A percentile compares a stretch with the other conserved stretches of the same genome.
Conservation (phyloP, 2,329 filamentous ascomycete species). For the Fusarium nisikadoi region DNA sequence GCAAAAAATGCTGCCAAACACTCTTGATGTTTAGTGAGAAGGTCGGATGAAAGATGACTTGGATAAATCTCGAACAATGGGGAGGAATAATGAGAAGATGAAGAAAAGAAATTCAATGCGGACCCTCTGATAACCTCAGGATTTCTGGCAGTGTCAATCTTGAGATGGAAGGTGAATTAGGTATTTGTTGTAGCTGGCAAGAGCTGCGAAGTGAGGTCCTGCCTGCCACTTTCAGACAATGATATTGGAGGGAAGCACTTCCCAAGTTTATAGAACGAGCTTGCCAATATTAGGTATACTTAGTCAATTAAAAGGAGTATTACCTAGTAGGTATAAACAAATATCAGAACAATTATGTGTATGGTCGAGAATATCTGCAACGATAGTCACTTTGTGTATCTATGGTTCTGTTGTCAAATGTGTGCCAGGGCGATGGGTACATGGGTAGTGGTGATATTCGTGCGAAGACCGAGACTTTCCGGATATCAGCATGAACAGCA, state of each 20-base stretch:
- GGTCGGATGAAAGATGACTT: conserved; percentile 15
- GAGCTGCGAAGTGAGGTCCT: neutral
- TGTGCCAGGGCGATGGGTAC: neutral
- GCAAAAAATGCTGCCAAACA: conserved; percentile 11
- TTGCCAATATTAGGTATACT: neutral
- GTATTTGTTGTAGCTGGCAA: conserved; percentile 10
- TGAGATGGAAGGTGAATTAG: neutral
- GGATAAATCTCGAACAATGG: conserved; percentile 3
- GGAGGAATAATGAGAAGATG: neutral
- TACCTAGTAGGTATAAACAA: neutral
- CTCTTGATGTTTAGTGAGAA: conserved; percentile 5
- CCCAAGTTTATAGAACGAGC: neutral
- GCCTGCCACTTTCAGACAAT: neutral
- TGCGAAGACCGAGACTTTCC: neutral
- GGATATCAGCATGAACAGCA: neutral
- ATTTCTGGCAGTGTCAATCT: neutral
- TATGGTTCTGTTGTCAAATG: neutral
- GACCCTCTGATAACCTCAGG: neutral
- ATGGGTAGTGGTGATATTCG: neutral
- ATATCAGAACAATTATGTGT: neutral
- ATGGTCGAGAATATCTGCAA: neutral
- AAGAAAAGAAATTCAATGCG: neutral
- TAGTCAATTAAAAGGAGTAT: neutral
- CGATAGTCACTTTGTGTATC: neutral
- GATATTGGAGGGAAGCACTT: neutral